phyloP scores from a whole-genome alignment of 495 filamentous ascomycete species.

The Pseudoneurospora amorphoporcata region DNA sequence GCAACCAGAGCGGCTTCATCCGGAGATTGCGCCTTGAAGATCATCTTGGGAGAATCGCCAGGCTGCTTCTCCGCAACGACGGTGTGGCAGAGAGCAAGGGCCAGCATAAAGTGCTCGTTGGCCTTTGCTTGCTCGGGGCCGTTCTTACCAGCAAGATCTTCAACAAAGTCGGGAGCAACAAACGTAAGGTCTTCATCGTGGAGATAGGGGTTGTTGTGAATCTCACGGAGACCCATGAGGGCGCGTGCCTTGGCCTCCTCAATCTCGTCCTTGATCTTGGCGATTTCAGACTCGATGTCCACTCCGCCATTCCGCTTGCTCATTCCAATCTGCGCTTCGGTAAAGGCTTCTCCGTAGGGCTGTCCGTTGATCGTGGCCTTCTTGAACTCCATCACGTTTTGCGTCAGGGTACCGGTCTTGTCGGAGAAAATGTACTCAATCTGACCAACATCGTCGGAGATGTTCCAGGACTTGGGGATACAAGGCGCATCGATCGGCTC shows the following conservation, averaged over 20 bases:
- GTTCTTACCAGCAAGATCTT: slow-evolving; percentile 65
- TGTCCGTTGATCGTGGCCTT: slow-evolving; percentile 91
- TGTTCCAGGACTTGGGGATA: slow-evolving; percentile 98
- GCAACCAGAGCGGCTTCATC: slow-evolving; percentile 94
- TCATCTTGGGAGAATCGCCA: slow-evolving; percentile 78
- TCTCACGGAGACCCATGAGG: slow-evolving; percentile 56
- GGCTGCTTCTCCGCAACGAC: slow-evolving; percentile 87
- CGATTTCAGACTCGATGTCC: slow-evolving; percentile 70
- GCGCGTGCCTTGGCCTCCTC: slow-evolving; percentile 63
- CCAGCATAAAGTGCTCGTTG: slow-evolving; percentile 87
- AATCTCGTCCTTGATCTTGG: slow-evolving; percentile 66
- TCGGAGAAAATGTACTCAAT: slow-evolving; percentile 99
- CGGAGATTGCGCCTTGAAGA: slow-evolving; percentile 95
- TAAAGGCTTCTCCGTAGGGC: slow-evolving; percentile 94
- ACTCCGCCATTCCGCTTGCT: slow-evolving; percentile 72
- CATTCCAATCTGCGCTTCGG: slow-evolving; percentile 92
- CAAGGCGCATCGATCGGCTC: slow-evolving; percentile 87
- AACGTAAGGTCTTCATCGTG: slow-evolving; percentile 86
- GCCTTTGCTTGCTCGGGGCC: slow-evolving; percentile 67
- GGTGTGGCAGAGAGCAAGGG: slow-evolving; percentile 88
- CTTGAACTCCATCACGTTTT: slow-evolving; percentile 99
- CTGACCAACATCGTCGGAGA: slow-evolving; percentile 95
- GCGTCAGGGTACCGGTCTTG: slow-evolving; percentile 96
- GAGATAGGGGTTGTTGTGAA: slow-evolving; percentile 86
- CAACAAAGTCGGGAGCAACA: slow-evolving; percentile 77